Evolutionary conservation across 2,329 filamentous ascomycete species (phyloP).

Genomic region (Xylariaceae sp.): DNA sequence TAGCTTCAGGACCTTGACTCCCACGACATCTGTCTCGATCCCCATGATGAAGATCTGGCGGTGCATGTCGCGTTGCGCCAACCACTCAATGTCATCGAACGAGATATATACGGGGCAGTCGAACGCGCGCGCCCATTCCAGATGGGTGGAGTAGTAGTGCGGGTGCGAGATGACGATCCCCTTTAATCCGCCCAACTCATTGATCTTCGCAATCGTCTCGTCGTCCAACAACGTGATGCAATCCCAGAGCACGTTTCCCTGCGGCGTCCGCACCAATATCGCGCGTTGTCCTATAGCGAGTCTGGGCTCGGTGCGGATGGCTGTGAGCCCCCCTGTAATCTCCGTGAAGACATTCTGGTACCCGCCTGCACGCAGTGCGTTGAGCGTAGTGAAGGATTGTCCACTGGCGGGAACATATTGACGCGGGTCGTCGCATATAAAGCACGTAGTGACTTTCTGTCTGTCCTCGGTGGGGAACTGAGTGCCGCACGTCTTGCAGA

Average conservation of each 20-base stretch:
- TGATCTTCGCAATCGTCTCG: conserved; percentile 54
- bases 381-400: conserved; percentile 61
- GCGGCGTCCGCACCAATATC: conserved; percentile 58
- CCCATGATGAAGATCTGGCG: conserved; percentile 44
- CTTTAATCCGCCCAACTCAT: conserved; percentile 56
- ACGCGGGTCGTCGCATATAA: conserved; percentile 68
- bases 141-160: conserved; percentile 74
- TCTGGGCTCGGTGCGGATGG: conserved; percentile 49
- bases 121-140: conserved; percentile 68
- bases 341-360: conserved; percentile 52
- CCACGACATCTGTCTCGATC: conserved; percentile 35
- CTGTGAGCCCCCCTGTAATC: conserved; percentile 38
- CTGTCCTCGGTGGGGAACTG: conserved; percentile 56
- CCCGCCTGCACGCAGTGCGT: conserved; percentile 35
- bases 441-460: conserved; percentile 49
- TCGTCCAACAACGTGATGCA: conserved; percentile 65
- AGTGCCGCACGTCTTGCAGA: conserved; percentile 66
- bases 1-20: conserved; percentile 53
- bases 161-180: conserved; percentile 76
- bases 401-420: conserved; percentile 62
- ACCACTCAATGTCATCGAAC: conserved; percentile 61
- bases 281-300: conserved; percentile 72
- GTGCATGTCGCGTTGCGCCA: conserved; percentile 40
- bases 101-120: conserved; percentile 65
- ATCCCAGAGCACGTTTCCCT: conserved; percentile 76